A percentile compares a stretch with the other conserved stretches of the same genome.
Conservation (phyloP, 306 rosid species). For the Leucaena leucocephala region DNA sequence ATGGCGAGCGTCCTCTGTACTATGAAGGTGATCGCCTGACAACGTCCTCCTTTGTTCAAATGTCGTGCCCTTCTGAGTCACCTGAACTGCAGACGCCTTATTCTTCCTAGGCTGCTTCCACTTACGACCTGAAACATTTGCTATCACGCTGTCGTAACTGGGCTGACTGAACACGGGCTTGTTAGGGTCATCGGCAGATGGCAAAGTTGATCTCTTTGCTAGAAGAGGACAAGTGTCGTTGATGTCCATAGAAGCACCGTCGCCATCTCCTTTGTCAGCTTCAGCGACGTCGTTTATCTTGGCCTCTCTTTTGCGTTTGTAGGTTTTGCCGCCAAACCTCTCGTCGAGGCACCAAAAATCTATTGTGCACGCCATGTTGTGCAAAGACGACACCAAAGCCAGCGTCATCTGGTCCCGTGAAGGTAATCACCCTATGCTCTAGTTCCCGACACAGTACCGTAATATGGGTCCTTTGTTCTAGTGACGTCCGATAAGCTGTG, state of each 20-base stretch:
- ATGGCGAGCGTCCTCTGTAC: too few relatives aligned
- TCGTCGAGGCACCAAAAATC: conserved; percentile 87
- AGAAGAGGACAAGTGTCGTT: conserved; percentile 3
- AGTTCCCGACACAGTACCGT: too few relatives aligned
- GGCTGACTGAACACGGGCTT: too few relatives aligned
- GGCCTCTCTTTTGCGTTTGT: conserved; percentile 74
- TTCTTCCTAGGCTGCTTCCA: conserved; percentile 81
- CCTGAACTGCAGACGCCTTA: conserved; percentile 65
- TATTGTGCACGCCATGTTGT: conserved; percentile 76
- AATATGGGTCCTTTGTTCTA: too few relatives aligned
- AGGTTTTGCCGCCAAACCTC: conserved; percentile 92
- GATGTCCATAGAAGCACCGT: too few relatives aligned
- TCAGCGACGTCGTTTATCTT: too few relatives aligned
- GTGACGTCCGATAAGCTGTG: too few relatives aligned
- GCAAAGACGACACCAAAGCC: conserved; percentile 29
- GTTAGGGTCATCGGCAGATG: conserved; percentile 46
- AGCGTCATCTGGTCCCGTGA: too few relatives aligned
- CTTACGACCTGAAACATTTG: conserved; percentile 74
- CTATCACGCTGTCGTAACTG: conserved; percentile 85
- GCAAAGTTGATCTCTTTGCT: conserved; percentile 66
- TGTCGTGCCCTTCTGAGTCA: conserved; percentile 61
- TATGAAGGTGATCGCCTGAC: too few relatives aligned
- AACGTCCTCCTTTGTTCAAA: conserved; percentile 83
- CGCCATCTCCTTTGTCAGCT: too few relatives aligned
- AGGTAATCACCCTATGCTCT: too few relatives aligned